Evolutionary conservation across 352 stramenopile species (phyloP), one percentile per base, ranked within the genome.

Genomic region (Phytophthora pini): DNA sequence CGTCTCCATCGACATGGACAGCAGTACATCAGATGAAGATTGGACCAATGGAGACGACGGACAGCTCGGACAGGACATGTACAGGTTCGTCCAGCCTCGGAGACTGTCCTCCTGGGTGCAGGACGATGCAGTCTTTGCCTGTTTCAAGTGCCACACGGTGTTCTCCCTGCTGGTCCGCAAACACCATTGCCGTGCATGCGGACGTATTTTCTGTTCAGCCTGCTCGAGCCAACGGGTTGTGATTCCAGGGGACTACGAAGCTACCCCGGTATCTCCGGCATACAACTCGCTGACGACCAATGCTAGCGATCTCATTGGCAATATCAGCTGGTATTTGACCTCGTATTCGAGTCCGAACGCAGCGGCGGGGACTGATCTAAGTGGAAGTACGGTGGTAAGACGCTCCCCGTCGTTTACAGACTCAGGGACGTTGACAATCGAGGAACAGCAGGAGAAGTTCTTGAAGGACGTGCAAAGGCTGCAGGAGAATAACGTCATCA

Each of bases 211-310:
- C 55, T 95, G 87, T 57, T 81, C 79, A 17, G 56, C 76, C 17
- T 95, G 84, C 54, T 95, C 87, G 3, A 93, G 84, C 51, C 87
- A 95, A 68, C 79, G 87, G 7, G 84, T 95, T 6, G 83, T 95
- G 12, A 95, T 95, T 56, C 87, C 85, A 0, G 76, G 72, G 2
- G 84, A 92, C 60, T 95, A 92, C 56, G 83, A 95, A 58, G 87
- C 80, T 1, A 95, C 77, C 4, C 87, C 87, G 0, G 81, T 90
- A 31, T 74, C 81, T 11, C 72, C 84, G 27, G 63, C 74, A 26
- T 82, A 80, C 39, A 89, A 80, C 49, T 82, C 82, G 26, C 49
- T 95, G 8, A 87, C 82, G 22, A 83, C 85, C 4, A 95, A 93
- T 46, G 85, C 87, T 1, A 86, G 70, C 5, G 84, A 93, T 11